phyloP scores from a whole-genome alignment of 768 basidiomycete species.

The Lactarius evosmus region DNA sequence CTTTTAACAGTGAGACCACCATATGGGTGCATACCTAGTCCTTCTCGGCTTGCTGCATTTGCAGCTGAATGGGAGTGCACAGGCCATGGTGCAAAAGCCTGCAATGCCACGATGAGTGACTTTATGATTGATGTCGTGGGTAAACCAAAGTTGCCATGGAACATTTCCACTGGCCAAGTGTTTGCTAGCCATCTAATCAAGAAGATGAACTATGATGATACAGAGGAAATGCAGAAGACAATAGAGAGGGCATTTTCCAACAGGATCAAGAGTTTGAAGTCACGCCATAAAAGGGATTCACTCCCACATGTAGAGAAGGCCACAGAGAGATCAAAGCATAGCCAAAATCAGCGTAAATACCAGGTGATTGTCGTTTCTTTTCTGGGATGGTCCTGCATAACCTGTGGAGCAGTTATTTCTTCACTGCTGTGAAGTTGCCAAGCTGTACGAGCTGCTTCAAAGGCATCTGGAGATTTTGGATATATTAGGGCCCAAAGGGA shows the following conservation, averaged over 20 bases:
- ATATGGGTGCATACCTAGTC: background rate
- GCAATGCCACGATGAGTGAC: background rate
- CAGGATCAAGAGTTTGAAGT: background rate
- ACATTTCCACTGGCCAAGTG: background rate
- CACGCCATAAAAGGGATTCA: background rate
- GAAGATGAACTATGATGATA: background rate
- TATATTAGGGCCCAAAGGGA: background rate
- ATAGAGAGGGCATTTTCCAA: background rate
- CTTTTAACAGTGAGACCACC: background rate
- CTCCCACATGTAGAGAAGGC: background rate
- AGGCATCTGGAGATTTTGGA: background rate
- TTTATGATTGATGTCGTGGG: constrained; percentile 2
- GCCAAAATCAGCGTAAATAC: background rate
- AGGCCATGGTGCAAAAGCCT: background rate
- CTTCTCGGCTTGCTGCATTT: background rate
- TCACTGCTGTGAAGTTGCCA: background rate
- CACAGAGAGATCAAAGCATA: background rate
- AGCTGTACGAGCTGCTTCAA: background rate
- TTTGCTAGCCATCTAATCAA: background rate
- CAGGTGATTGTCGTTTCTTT: background rate
- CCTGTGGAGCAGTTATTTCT: background rate
- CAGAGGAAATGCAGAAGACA: background rate
- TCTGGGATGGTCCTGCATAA: no score
- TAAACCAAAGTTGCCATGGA: background rate
- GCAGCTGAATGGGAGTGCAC: background rate